Conservation (phyloP, 2,329 filamentous ascomycete genomes). For the Fusarium acutatum region DNA sequence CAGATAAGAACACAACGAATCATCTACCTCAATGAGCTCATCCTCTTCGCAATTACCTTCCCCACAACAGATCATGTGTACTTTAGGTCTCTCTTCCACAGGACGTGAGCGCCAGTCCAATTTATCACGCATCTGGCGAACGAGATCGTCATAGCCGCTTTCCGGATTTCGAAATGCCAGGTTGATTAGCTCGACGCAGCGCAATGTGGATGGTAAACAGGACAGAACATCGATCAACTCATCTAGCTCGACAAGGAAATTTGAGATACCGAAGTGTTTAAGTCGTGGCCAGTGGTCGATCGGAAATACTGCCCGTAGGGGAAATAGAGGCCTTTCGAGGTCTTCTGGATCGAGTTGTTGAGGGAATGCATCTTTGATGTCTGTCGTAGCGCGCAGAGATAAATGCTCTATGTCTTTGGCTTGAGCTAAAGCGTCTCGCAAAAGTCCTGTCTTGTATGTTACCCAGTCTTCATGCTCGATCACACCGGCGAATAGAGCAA, state of each 20-base stretch:
- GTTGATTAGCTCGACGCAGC: background rate
- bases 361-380: fast-evolving
- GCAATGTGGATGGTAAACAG: background rate
- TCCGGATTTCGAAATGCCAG: background rate
- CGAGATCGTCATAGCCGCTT: background rate
- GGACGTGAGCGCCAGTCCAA: background rate
- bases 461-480: background rate
- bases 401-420: background rate
- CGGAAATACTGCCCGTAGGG: background rate
- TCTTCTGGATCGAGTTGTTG: background rate
- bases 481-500: background rate
- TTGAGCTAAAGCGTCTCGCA: background rate
- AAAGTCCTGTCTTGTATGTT: background rate
- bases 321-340: background rate
- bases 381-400: background rate
- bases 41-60: fast-evolving
- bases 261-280: background rate
- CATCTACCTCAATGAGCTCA: background rate
- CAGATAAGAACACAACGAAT: background rate
- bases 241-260: background rate
- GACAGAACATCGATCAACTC: background rate
- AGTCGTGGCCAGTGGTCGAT: background rate
- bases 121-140: background rate
- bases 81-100: background rate
- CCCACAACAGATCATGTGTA: background rate